Evolutionary conservation across 768 basidiomycete species (phyloP), one percentile per base, ranked within the genome.

Genomic region (Kwoniella sp.): DNA sequence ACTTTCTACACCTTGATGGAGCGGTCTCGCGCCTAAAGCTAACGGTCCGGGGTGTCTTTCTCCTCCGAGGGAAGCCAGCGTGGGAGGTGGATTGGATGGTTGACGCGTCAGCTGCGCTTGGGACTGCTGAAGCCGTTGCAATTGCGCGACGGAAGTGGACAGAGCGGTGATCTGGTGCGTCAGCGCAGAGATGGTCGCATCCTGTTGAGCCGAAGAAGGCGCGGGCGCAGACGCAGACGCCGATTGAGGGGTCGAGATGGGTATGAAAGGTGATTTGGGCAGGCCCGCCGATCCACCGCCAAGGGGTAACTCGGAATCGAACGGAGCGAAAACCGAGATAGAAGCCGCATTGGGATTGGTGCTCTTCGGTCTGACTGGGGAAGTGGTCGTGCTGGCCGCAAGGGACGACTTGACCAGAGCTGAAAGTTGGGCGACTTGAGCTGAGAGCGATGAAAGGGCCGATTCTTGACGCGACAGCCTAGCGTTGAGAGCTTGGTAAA

Each of bases 121-220:
- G 2, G 71, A 63, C 56, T 73, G 71, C 41, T 79, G 79, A 38
- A 81, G 62, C n/a, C 75, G 58, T 51, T 81, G 79, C n/a, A 81
- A 57, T 60, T 81, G 79, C n/a, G 78, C 75, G 2, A 81, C 78
- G 23, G 69, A 71, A 20, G 79, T 70, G 12, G 76, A 78, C 0
- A 81, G 61, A 1, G 78, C 78, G 1, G 77, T 61, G 34, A 81
- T 75, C 65, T 81, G 79, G 23, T 73, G 71, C 9, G 75, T 72
- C 1, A 81, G 65, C 47, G 67, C 71, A 12, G 72, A 45, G 13
- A 81, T 64, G 22, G 53, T 51, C 17, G 59, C n/a, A n/a, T 61
- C 61, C 23, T 66, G 53, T 17, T 54, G 55, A 9, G 13, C 37
- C 25, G 38, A 22, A 12, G 26, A 15, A 28, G 17, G 17, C 2